Base-by-base conservation (phyloP, 371 early-diverging fungal genomes). In the Phascolomyces articulosus region DNA sequence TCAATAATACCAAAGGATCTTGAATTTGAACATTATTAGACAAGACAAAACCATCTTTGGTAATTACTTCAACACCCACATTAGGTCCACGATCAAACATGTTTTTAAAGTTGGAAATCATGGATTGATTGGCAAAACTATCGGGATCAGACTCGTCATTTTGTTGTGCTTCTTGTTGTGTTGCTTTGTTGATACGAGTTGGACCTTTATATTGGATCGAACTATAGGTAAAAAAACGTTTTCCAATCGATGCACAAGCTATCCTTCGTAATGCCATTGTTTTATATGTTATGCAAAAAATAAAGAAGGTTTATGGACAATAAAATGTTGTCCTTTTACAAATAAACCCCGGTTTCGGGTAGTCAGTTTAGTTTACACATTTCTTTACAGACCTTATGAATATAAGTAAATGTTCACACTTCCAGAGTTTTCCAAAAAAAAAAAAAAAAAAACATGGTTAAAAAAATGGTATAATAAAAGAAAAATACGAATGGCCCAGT, bases 81-180 rank as follows among this genome's bases (percentile, higher is more conserved):
- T 74, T 76, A 4, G 82, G 79, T 20, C 80, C 78, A 51, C 79
- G 75, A 64, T 83, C 85, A 73, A 83, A 85, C 83, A 85, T 80
- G 58, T 85, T 85, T 38, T 51, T 67, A 59, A 85, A 85, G 18
- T 70, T 69, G 11, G 75, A 69, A 20, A 51, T 51, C 47, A 74
- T 62, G 11, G 53, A 51, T 16, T 27, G 29, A 40, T 54, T 34
- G 9, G 41, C 31, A 15, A 54, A 62, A 24, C 13, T 38, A 41
- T 51, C 51, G 23, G 51, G 51, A 44, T 44, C 44, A 16, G 44
- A n/a, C 16, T 44, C 44, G n/a, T 44, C n/a, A n/a, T n/a, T n/a
- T 44, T 44, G 44, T 44, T 44, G 44, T n/a, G 6, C 38, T 38
- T 44, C 9, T n/a, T 41, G 44, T 44, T 44, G 44, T 44, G 4